phyloP scores from a whole-genome alignment of 169 alveolate species.

The Eimeria necatrix region DNA sequence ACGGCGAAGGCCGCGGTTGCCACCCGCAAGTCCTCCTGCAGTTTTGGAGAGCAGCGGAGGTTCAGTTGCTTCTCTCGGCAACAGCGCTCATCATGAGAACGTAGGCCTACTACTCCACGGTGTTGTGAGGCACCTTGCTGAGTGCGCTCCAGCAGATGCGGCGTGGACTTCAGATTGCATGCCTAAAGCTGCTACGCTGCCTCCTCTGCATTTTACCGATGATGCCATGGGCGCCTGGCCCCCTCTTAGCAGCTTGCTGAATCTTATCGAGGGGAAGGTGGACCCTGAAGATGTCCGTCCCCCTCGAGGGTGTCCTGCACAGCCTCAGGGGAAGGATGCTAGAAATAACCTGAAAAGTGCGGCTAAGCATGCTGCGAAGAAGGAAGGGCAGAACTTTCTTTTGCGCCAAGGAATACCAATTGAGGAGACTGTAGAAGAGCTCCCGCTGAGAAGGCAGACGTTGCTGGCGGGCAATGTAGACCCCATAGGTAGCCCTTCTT shows the following conservation, averaged over 20 bases:
- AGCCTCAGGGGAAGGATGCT: not conserved
- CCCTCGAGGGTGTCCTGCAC: not conserved
- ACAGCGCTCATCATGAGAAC: not conserved
- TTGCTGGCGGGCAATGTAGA: not conserved
- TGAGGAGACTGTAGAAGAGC: not conserved
- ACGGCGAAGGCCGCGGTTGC: not conserved
- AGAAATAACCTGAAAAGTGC: not conserved
- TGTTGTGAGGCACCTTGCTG: conserved; percentile 13
- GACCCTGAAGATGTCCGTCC: not conserved
- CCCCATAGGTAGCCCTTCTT: not conserved
- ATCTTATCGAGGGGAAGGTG: not conserved
- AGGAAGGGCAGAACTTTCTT: not conserved
- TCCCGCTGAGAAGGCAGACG: not conserved
- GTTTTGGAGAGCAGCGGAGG: conserved; percentile 13
- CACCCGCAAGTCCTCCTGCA: not conserved
- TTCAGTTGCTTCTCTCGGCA: not conserved
- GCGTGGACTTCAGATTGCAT: not conserved
- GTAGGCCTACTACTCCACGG: not conserved
- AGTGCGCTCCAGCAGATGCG: not conserved
- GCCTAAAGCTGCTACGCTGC: not conserved
- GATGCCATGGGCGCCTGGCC: conserved; percentile 26
- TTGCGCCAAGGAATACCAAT: not conserved
- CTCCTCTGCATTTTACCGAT: not conserved
- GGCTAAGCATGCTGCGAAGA: not conserved
- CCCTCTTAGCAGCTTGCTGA: not conserved